Conservation (phyloP, 495 filamentous ascomycete species). For the Bryoglossum gracile region DNA sequence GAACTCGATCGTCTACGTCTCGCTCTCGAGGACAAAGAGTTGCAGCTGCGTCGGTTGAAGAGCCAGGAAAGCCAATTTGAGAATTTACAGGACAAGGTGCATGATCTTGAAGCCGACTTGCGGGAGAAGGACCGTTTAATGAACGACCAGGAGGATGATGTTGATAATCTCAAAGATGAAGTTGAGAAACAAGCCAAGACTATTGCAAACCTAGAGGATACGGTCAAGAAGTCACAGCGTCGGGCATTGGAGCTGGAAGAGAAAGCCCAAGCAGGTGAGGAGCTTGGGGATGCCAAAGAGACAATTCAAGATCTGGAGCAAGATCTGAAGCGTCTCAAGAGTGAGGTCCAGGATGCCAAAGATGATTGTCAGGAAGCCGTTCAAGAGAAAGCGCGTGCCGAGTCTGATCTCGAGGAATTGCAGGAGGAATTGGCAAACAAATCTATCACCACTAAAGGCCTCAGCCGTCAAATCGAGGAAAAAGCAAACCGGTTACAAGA, state of each 20-base stretch:
- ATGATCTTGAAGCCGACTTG: slow-evolving; percentile 58
- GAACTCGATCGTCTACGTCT: slow-evolving; percentile 51
- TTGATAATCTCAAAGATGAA: slow-evolving; percentile 52
- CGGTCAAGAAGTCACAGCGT: slow-evolving; percentile 48
- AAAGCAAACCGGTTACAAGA: slow-evolving; percentile 56
- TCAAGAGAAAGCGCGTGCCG: slow-evolving; percentile 50
- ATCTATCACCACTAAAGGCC: slow-evolving; percentile 67
- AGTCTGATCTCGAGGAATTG: slow-evolving; percentile 55
- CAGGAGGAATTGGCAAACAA: slow-evolving; percentile 75
- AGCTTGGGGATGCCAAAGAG: slow-evolving; percentile 49
- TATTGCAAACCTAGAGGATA: slow-evolving; percentile 43
- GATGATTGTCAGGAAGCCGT: slow-evolving; percentile 55
- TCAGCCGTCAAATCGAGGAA: slow-evolving; percentile 68
- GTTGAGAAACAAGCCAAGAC: slow-evolving; percentile 44
- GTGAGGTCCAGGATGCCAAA: slow-evolving; percentile 49
- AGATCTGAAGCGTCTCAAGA: slow-evolving; percentile 35
- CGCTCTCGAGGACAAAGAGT: slow-evolving; percentile 40
- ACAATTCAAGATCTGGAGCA: slow-evolving; percentile 41
- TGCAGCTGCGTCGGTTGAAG: slow-evolving; percentile 40
- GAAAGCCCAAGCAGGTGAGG: slow-evolving; percentile 44
- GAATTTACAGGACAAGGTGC: slow-evolving; percentile 58
- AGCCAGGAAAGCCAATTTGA: slow-evolving; percentile 49
- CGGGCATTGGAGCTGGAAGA: slow-evolving; percentile 55
- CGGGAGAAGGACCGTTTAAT: slow-evolving; percentile 58
- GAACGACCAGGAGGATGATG: slow-evolving; percentile 58